phyloP scores from a whole-genome alignment of 2,329 filamentous ascomycete genomes.

The Ophiocordyceps camponoti-saundersi region DNA sequence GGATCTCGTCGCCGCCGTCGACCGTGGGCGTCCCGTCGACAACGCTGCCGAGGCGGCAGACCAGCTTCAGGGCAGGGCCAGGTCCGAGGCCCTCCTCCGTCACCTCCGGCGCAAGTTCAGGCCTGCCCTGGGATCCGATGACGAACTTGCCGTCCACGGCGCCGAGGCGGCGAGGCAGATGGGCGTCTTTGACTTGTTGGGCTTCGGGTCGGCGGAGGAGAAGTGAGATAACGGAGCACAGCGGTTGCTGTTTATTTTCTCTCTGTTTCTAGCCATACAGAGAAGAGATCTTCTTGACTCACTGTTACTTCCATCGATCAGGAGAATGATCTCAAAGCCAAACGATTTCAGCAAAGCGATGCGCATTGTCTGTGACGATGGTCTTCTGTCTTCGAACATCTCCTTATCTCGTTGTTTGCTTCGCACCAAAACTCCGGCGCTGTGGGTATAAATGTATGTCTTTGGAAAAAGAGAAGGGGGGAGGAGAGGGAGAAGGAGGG shows the following conservation, averaged over 20 bases:
- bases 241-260: too few species aligned
- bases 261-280: not conserved
- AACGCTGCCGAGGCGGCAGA: not conserved
- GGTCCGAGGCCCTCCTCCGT: slow-evolving; percentile 22
- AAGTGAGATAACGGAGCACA: not conserved
- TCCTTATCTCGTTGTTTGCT: too few species aligned
- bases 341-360: too few species aligned
- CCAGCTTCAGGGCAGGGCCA: slow-evolving; percentile 17
- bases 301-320: too few species aligned
- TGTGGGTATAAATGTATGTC: too few species aligned
- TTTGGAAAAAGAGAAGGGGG: too few species aligned
- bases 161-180: slow-evolving; percentile 21
- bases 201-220: not conserved
- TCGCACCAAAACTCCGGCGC: too few species aligned
- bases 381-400: too few species aligned
- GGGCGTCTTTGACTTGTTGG: slow-evolving; percentile 21
- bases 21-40: slow-evolving; percentile 11
- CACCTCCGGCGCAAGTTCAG: slow-evolving; percentile 23
- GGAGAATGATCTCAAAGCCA: too few species aligned
- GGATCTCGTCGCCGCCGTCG: slow-evolving; percentile 13
- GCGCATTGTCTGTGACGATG: too few species aligned
- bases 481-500: too few species aligned
- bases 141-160: slow-evolving; percentile 10
- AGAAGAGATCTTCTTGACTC: too few species aligned
- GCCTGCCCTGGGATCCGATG: slow-evolving; percentile 9